phyloP scores from a whole-genome alignment of 106 monocot genomes.

The Acorus gramineus region DNA sequence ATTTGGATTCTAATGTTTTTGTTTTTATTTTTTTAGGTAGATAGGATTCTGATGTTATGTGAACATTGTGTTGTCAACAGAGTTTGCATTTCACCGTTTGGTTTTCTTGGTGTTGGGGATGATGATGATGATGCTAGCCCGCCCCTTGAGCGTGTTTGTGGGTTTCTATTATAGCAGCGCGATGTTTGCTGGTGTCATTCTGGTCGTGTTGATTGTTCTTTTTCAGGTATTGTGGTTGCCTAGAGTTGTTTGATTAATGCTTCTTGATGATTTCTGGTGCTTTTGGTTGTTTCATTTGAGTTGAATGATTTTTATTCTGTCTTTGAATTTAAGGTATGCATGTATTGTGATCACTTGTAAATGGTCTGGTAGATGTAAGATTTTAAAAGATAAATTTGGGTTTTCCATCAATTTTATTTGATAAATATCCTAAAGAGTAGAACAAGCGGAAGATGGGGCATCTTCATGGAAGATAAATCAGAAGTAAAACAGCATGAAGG shows the following conservation, averaged over 20 bases:
- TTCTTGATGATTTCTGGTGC: not conserved
- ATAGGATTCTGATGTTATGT: not conserved
- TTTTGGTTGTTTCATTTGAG: not conserved
- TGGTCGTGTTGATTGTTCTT: conserved; percentile 74
- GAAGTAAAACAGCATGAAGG: too few species aligned
- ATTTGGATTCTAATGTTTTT: not conserved
- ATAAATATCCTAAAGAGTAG: too few species aligned
- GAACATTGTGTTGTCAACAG: conserved; percentile 23
- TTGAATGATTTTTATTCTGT: not conserved
- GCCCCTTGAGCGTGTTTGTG: conserved; percentile 55
- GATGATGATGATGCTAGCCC: conserved; percentile 55
- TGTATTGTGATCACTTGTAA: too few species aligned
- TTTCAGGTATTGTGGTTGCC: conserved; percentile 53
- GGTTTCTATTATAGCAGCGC: conserved; percentile 88
- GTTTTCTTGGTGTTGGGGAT: conserved; percentile 63
- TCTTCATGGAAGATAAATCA: too few species aligned
- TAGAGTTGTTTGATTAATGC: not conserved
- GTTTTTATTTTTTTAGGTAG: not conserved
- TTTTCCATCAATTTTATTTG: too few species aligned
- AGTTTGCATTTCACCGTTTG: conserved; percentile 49
- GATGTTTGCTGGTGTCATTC: conserved; percentile 71
- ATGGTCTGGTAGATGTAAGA: too few species aligned
- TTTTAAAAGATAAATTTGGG: too few species aligned
- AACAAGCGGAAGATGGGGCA: too few species aligned
- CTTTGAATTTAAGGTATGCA: too few species aligned